Conservation (phyloP, 169 alveolate species). For the Cryptosporidium ubiquitum region DNA sequence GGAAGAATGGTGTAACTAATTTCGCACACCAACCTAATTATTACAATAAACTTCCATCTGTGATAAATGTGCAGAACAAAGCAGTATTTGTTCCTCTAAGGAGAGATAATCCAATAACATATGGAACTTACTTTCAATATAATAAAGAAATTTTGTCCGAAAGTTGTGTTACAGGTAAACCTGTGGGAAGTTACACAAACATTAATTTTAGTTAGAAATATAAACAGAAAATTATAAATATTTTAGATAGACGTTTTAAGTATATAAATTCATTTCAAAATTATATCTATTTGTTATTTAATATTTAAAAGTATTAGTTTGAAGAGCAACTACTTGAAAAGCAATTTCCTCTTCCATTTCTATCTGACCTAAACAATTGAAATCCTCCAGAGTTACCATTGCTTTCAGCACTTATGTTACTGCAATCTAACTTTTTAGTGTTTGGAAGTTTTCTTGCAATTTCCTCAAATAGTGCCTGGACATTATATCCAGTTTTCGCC, state of each 20-base stretch:
- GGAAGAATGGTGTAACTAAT: slow-evolving; percentile 36
- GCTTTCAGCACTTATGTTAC: neutral
- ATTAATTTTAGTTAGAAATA: neutral
- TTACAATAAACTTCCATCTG: slow-evolving; percentile 58
- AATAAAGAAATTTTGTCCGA: slow-evolving; percentile 50
- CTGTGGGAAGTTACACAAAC: slow-evolving; percentile 56
- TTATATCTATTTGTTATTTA: neutral
- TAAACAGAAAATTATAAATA: neutral
- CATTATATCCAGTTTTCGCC: slow-evolving; percentile 91
- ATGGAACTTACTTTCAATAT: slow-evolving; percentile 62
- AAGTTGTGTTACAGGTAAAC: slow-evolving; percentile 65
- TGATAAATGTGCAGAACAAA: slow-evolving; percentile 40
- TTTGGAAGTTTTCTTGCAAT: slow-evolving; percentile 77
- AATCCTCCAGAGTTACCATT: slow-evolving; percentile 35
- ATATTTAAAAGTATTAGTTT: neutral
- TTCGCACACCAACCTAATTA: slow-evolving; percentile 71
- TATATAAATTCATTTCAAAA: neutral
- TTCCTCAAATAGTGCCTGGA: slow-evolving; percentile 86
- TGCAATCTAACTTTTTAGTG: slow-evolving; percentile 22
- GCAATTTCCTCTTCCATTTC: slow-evolving; percentile 7
- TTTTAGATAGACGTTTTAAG: neutral
- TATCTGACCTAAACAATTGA: slow-evolving; percentile 64
- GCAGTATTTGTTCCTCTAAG: slow-evolving; percentile 71
- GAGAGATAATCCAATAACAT: slow-evolving; percentile 66
- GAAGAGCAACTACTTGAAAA: neutral